Evolutionary conservation across 768 basidiomycete genomes (phyloP), one percentile per base, ranked within the genome.

Genomic region (Pleurotus ostreatus): DNA sequence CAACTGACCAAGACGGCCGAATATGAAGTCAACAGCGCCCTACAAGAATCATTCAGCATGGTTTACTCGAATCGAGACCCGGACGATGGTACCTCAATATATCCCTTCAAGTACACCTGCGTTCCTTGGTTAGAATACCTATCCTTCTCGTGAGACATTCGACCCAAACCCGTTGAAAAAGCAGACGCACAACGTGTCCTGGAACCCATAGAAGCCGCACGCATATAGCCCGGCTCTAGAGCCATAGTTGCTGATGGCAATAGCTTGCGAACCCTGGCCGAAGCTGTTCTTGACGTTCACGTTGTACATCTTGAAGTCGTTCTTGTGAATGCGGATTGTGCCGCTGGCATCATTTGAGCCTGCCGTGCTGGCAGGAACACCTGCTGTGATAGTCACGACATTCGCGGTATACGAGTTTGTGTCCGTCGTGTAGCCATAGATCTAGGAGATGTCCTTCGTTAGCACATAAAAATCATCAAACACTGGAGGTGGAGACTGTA

Each of bases 11-110:
- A 23, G 55, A 37, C 73, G 75, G 11, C 80, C 80, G 56, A 80
- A 81, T 46, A 81, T 79, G 57, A 82, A 82, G 58, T 82, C 79
- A 1, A 69, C 68, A 0, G 78, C 78, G 34, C 78, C 79, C 77
- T 80, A 18, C 7, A 13, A 16, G 46, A 15, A 15, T 44, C 16
- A n/a, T 38, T 15, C 11, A 9, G n/a, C 16, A 30, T 9, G 7
- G 26, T 8, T 16, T 18, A 30, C 4, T 30, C 25, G 20, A 45
- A 8, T 48, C 5, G 8, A 7, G 16, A n/a, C 23, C 22, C 9
- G 25, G 9, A 3, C 6, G 23, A 22, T 34, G 63, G 30, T 39
- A 76, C 78, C 67, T 81, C 72, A 54, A 83, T 81, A 55, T 78
- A 79, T 2, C 71, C 71, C 55, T 66, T 69, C 49, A 77, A 62